phyloP scores from a whole-genome alignment of 1,139 yeast genomes.

The Hansenula anomala region DNA sequence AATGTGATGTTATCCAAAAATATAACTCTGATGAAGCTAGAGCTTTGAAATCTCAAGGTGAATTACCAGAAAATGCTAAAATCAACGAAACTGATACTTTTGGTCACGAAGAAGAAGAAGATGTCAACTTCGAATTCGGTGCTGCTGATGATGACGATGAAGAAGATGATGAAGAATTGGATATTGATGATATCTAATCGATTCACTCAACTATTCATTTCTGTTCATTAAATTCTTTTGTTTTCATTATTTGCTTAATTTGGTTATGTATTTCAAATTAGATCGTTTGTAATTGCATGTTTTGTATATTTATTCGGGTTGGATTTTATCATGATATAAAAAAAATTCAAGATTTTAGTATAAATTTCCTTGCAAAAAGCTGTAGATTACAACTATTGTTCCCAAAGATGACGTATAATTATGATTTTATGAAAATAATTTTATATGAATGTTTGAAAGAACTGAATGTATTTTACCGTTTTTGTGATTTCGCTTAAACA shows the following conservation, averaged over 20 bases:
- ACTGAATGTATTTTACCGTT: too few species aligned
- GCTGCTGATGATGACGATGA: constrained; percentile 82
- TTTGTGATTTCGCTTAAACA: too few species aligned
- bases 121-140: constrained; percentile 97
- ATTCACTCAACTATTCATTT: not conserved
- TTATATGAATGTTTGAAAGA: too few species aligned
- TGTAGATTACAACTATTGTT: too few species aligned
- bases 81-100: constrained; percentile 97
- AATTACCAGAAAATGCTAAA: constrained; percentile 93
- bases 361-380: too few species aligned
- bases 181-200: constrained; percentile 73
- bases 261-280: constrained; percentile 1
- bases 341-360: not conserved
- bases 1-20: constrained; percentile 96
- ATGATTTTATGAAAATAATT: too few species aligned
- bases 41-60: constrained; percentile 92
- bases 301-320: constrained; percentile 2
- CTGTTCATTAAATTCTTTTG: too few species aligned
- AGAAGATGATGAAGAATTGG: constrained; percentile 67
- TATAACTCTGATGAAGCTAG: constrained; percentile 98
- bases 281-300: constrained; percentile 1
- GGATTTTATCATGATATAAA: not conserved
- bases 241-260: constrained; percentile 9
- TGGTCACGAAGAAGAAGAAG: constrained; percentile 96
- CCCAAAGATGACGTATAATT: too few species aligned